Base-by-base conservation (phyloP, 345 rosid species). In the Populus nigra region DNA sequence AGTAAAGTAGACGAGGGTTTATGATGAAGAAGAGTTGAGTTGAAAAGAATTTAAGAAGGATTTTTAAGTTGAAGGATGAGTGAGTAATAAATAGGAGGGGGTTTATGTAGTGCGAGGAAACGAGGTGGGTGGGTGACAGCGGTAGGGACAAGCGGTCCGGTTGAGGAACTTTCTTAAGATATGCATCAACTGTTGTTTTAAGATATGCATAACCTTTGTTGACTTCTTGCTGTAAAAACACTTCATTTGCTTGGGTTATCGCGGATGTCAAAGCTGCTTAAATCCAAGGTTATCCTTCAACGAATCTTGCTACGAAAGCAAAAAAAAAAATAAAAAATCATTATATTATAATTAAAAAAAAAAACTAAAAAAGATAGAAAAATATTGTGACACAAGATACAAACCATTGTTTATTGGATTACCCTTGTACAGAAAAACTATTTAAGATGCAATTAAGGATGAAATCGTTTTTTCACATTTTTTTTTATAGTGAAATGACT, bases 201-300 rank as follows among this genome's bases (percentile, higher is more conserved):
- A 10, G 45, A 41, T 41, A 41, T 41, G 45, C 2, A 41, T 41
- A 41, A 2, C 45, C 11, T 41, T 41, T 41, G 45, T 10, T 10
- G 45, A 41, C 45, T 41, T 41, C 13, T 2, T 10, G 45, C 1
- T 10, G 45, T 2, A 41, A 12, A 12, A 41, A 41, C 11, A 10
- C 0, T 10, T 41, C 5, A 3, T 8, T 8, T 31, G 7, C 13
- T 55, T 53, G 57, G 35, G 61, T 8, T 68, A 55, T n/a, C 77
- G 67, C 55, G 77, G 81, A 66, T 41, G 77, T 5, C 81, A 66
- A 73, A 29, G 36, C n/a, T 55, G 17, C 17, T 10, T 71, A 43
- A 62, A 31, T 33, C n/a, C 41, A 18, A 25, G 39, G 5, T 67
- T 67, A 36, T 67, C 27, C 5, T 8, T 38, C 41, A 8, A 33